Evolutionary conservation across 2,329 filamentous ascomycete species (phyloP).

Genomic region (Beauveria australis): DNA sequence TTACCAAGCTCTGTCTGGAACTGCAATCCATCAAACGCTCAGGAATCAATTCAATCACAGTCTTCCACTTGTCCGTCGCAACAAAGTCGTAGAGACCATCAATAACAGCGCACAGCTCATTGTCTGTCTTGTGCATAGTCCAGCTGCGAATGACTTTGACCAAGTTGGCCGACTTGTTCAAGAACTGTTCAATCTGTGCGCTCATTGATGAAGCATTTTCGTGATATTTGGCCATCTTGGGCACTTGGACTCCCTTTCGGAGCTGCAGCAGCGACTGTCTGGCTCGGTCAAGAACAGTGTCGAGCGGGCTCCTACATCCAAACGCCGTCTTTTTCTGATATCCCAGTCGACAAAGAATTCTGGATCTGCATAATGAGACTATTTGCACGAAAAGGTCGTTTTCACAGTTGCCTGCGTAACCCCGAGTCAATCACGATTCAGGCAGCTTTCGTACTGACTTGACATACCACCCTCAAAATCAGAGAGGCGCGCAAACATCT

Average conservation of each 20-base stretch:
- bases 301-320: not conserved
- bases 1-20: not conserved
- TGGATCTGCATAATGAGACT: not conserved
- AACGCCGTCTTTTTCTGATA: not conserved
- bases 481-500: not conserved
- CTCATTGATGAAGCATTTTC: not conserved
- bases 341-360: not conserved
- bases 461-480: not conserved
- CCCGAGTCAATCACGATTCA: not conserved
- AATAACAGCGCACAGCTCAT: not conserved
- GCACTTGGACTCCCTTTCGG: not conserved
- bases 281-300: not conserved
- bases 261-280: not conserved
- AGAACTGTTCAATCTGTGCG: not conserved
- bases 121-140: not conserved
- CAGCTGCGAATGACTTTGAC: not conserved
- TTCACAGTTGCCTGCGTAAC: not conserved
- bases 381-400: not conserved
- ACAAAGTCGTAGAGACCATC: not conserved
- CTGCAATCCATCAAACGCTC: not conserved
- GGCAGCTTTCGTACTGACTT: not conserved
- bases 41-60: conserved; percentile 1
- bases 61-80: not conserved
- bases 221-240: not conserved
- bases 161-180: not conserved